Evolutionary conservation across 2,329 filamentous ascomycete species (phyloP).

Genomic region (Thelonectria blattea): DNA sequence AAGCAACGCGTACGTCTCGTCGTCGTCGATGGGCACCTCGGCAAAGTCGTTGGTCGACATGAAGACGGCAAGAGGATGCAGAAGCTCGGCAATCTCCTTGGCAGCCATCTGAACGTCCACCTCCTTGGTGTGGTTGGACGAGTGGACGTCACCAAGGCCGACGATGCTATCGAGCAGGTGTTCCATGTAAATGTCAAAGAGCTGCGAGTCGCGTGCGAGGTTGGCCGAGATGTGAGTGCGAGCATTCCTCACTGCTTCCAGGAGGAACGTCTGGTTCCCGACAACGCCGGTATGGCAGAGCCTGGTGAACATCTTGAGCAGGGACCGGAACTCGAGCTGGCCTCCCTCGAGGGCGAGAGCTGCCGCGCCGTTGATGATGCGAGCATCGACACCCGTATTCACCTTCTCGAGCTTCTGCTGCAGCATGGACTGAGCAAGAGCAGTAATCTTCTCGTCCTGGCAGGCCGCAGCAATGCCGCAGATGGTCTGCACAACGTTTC

Average conservation of each 20-base stretch:
- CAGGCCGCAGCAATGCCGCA: constrained; percentile 85
- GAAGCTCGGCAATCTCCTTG: constrained; percentile 83
- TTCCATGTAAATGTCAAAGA: constrained; percentile 83
- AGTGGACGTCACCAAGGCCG: constrained; percentile 85
- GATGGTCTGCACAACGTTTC: constrained; percentile 93
- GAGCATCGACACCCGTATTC: constrained; percentile 78
- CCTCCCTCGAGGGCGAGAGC: constrained; percentile 78
- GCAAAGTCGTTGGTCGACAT: constrained; percentile 71
- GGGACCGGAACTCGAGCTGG: constrained; percentile 79
- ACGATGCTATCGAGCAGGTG: constrained; percentile 87
- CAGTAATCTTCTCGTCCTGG: constrained; percentile 89
- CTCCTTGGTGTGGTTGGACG: constrained; percentile 74
- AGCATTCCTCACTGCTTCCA: constrained; percentile 78
- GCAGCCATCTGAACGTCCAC: constrained; percentile 83
- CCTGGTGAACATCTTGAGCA: constrained; percentile 83
- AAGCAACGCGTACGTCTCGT: constrained; percentile 75
- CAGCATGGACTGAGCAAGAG: constrained; percentile 91
- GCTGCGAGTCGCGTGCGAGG: constrained; percentile 70
- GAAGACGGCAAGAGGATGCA: constrained; percentile 86
- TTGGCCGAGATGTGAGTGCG: constrained; percentile 78
- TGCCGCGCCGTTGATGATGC: constrained; percentile 84
- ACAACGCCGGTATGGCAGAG: constrained; percentile 75
- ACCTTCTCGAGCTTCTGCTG: constrained; percentile 94
- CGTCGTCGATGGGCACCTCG: constrained; percentile 58
- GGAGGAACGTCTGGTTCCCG: constrained; percentile 69